Conservation (phyloP, 2,329 filamentous ascomycete species). For the Coniochaeta sp. region DNA sequence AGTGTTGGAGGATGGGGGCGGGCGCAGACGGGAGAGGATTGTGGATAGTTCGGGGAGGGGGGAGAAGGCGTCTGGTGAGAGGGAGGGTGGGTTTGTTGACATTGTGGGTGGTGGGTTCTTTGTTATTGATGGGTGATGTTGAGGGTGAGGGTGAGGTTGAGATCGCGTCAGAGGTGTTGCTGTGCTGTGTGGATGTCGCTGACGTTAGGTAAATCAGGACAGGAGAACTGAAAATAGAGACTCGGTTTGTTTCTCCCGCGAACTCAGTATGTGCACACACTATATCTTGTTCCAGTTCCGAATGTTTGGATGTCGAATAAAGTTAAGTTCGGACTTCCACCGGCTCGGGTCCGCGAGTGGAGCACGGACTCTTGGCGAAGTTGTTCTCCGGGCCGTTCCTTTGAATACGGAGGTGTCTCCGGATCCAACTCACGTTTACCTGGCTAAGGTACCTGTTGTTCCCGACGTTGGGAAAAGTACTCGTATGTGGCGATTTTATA, state of each 20-base stretch:
- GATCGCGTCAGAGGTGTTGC: background rate
- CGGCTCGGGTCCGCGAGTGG: background rate
- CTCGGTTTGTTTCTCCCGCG: too few relatives aligned
- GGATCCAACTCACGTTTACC: background rate
- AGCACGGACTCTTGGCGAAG: background rate
- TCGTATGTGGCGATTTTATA: too few relatives aligned
- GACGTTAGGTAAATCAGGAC: too few relatives aligned
- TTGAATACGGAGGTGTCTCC: background rate
- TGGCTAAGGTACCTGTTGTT: background rate
- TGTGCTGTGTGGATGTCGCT: background rate
- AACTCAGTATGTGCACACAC: background rate
- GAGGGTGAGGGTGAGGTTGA: background rate
- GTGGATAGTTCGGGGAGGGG: background rate
- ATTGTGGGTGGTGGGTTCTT: background rate
- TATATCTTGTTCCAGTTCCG: background rate
- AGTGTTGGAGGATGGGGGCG: background rate
- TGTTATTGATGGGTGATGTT: background rate
- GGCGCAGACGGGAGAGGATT: background rate
- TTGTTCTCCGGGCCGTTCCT: background rate
- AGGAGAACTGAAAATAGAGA: too few relatives aligned
- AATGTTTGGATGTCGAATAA: background rate
- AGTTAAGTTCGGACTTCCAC: background rate
- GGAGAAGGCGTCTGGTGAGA: background rate
- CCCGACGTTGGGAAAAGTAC: too few relatives aligned
- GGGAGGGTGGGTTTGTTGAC: background rate